These are phyloP conservation scores for Paraphoma chrysanthemicola DNA, from an alignment of 2,329 filamentous ascomycete species.

Conservation along the genomic window DNA sequence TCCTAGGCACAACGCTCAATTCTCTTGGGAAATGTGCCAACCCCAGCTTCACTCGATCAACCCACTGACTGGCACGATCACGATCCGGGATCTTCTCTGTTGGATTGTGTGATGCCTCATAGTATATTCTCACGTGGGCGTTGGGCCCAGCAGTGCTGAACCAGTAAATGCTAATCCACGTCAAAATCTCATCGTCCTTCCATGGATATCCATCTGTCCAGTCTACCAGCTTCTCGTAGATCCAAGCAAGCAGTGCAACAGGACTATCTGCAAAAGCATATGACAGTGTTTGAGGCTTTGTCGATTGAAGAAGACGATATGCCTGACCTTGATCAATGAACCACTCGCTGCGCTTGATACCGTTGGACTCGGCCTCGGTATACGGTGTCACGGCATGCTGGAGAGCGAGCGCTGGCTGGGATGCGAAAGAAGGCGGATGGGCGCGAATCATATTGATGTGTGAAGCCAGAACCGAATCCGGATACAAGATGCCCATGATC, in stretches of 20 bases:
- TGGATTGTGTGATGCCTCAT: constrained; percentile 63
- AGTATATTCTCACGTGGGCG: constrained; percentile 74
- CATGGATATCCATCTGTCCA: constrained; percentile 77
- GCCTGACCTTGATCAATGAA: constrained; percentile 64
- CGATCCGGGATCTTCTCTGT: constrained; percentile 33
- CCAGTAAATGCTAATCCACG: constrained; percentile 76
- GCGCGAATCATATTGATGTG: constrained; percentile 69
- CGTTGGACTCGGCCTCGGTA: constrained; percentile 58
- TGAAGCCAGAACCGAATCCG: constrained; percentile 62
- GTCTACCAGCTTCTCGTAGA: constrained; percentile 80
- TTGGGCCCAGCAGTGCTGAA: constrained; percentile 74
- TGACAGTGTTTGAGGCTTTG: constrained; percentile 75
- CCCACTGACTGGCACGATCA: constrained; percentile 50
- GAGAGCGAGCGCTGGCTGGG: constrained; percentile 64
- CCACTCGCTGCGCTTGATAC: constrained; percentile 62
- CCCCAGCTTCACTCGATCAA: constrained; percentile 58
- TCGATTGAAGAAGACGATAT: constrained; percentile 68
- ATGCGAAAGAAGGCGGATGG: constrained; percentile 44
- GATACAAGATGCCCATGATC: constrained; percentile 66
- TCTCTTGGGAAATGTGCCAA: constrained; percentile 67
- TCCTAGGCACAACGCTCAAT: constrained; percentile 59
- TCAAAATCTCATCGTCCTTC: constrained; percentile 78
- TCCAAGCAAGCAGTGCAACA: constrained; percentile 75
- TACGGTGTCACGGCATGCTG: constrained; percentile 64
- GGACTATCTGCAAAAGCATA: constrained; percentile 75